These are phyloP conservation scores for Camelina sativa DNA, from an alignment of 345 rosid genomes.

Conservation along the genomic window DNA sequence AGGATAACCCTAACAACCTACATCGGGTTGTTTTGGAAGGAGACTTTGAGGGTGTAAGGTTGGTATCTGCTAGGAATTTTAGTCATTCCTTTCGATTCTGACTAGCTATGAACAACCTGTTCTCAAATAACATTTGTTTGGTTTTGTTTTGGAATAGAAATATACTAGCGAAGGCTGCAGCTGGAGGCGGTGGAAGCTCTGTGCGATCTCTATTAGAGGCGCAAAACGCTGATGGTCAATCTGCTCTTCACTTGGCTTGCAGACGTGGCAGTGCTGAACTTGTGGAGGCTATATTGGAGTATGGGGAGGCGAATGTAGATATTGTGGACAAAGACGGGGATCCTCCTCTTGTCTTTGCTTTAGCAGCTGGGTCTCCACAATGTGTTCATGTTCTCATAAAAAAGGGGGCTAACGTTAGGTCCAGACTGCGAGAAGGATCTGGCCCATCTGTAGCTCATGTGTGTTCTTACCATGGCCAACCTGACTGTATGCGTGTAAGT, in stretches of 20 bases:
- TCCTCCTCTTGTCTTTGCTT: constrained; percentile 98
- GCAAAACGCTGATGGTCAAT: constrained; percentile 90
- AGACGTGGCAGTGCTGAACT: constrained; percentile 91
- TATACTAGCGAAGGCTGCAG: constrained; percentile 77
- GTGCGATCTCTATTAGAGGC: constrained; percentile 72
- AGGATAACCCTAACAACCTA: constrained; percentile 61
- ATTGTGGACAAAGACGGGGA: constrained; percentile 93
- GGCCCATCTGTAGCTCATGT: constrained; percentile 98
- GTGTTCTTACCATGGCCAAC: constrained; percentile 98
- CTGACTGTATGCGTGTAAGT: constrained; percentile 98
- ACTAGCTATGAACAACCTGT: constrained; percentile 31
- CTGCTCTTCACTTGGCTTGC: constrained; percentile 96
- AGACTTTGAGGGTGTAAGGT: constrained; percentile 82
- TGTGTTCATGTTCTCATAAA: constrained; percentile 88
- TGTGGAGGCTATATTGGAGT: constrained; percentile 77
- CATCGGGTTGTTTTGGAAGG: constrained; percentile 84
- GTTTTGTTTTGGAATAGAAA: constrained; percentile 53
- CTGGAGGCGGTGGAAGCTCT: constrained; percentile 55
- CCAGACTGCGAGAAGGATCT: constrained; percentile 83
- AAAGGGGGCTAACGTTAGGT: constrained; percentile 83
- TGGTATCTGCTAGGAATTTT: constrained; percentile 40
- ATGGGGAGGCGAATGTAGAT: constrained; percentile 74
- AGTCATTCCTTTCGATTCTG: constrained; percentile 22
- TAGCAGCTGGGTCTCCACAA: constrained; percentile 97
- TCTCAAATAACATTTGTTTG: constrained; percentile 23